Percentiles rank a stretch among this genome's conserved stretches.
Conservation (phyloP, 768 basidiomycete genomes). For the Russula sp. region DNA sequence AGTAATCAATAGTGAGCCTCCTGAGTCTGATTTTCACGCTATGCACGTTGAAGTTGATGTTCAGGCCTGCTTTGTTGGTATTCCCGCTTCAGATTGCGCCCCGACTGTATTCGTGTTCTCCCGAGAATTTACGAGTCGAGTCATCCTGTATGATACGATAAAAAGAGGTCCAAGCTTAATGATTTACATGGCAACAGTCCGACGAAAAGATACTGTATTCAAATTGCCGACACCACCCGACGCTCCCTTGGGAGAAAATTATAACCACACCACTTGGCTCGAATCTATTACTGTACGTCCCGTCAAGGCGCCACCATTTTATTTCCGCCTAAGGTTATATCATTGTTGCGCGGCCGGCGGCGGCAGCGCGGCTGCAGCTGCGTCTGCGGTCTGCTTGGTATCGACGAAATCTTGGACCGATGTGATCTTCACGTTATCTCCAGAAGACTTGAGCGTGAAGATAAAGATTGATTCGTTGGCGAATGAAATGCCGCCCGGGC, state of each 20-base stretch:
- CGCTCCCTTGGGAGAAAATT: too few species aligned
- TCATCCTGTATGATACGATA: neutral
- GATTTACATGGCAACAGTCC: neutral
- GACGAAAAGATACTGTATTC: too few species aligned
- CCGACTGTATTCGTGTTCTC: neutral
- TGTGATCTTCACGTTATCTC: constrained; percentile 15
- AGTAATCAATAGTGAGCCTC: too few species aligned
- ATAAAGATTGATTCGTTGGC: constrained; percentile 17
- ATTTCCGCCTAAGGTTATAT: neutral
- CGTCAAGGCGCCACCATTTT: neutral
- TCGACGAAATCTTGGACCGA: constrained; percentile 20
- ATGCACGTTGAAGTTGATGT: too few species aligned
- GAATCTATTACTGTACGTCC: neutral
- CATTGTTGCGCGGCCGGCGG: neutral
- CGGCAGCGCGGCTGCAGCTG: constrained; percentile 35
- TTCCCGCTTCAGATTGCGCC: neutral
- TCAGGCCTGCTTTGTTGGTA: too few species aligned
- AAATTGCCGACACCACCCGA: too few species aligned
- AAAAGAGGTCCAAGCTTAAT: too few species aligned
- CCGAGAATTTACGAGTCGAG: neutral
- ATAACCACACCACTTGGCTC: neutral
- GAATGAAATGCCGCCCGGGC: neutral
- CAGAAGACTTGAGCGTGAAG: constrained; percentile 17
- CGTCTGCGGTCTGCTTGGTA: constrained; percentile 11
- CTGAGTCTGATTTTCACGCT: too few species aligned